Conservation (phyloP, 2,329 filamentous ascomycete genomes). For the Epichloe gansuensis region DNA sequence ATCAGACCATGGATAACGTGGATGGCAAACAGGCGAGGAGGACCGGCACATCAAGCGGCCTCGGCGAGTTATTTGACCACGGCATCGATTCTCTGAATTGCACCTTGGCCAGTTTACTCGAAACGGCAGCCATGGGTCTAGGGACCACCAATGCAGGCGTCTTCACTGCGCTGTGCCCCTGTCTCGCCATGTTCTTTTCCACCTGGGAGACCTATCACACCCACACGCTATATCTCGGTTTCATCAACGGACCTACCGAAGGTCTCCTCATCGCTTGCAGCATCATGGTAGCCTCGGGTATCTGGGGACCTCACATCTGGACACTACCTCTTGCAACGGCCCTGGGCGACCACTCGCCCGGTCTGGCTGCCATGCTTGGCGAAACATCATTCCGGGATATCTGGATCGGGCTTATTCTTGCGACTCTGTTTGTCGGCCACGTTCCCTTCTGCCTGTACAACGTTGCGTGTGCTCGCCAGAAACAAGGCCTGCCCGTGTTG, state of each 20-base stretch:
- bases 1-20: conserved; percentile 98
- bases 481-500: conserved; percentile 58
- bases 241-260: conserved; percentile 95
- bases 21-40: conserved; percentile 95
- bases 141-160: conserved; percentile 75
- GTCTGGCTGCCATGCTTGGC: conserved; percentile 48
- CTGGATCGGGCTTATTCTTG: conserved; percentile 64
- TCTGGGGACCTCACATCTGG: conserved; percentile 83
- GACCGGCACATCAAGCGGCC: conserved; percentile 85
- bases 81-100: conserved; percentile 98
- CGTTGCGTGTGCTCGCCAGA: conserved; percentile 63
- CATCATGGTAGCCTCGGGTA: conserved; percentile 78
- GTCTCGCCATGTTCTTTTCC: conserved; percentile 97
- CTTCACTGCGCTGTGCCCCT: conserved; percentile 83
- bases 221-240: conserved; percentile 89
- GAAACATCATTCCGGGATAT: conserved; percentile 71
- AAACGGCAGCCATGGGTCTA: conserved; percentile 86
- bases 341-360: conserved; percentile 42
- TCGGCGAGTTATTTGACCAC: conserved; percentile 96
- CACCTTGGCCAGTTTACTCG: conserved; percentile 79
- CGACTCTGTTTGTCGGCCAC: conserved; percentile 58
- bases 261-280: conserved; percentile 78
- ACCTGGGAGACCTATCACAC: conserved; percentile 99
- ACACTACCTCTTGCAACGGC: conserved; percentile 59
- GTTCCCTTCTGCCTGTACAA: conserved; percentile 84